Evolutionary conservation across 2,329 filamentous ascomycete species (phyloP).

Genomic region (Ascochyta viciae-villosae): DNA sequence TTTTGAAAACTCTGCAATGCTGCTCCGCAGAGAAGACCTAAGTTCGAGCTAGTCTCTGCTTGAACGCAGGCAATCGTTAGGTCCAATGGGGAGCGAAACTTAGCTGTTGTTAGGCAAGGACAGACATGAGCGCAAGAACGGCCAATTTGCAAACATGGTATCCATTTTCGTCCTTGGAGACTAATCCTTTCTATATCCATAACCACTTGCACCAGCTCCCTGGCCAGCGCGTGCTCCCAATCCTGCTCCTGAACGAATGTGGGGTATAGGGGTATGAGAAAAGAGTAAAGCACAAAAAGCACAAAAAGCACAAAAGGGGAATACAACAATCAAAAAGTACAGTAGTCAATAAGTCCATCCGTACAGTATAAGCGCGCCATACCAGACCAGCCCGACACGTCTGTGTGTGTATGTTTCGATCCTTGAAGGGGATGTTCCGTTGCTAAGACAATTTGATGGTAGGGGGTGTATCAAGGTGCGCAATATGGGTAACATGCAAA

Average conservation of each 20-base stretch:
- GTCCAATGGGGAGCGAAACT: background rate
- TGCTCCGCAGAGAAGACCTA: too few relatives aligned
- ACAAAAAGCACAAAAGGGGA: constrained; percentile 11
- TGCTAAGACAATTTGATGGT: constrained; percentile 45
- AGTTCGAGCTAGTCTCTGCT: too few relatives aligned
- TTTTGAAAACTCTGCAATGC: too few relatives aligned
- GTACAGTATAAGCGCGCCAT: constrained; percentile 11
- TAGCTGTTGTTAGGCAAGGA: background rate
- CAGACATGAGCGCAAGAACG: background rate
- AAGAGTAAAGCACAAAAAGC: constrained; percentile 9
- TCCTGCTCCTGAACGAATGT: constrained; percentile 25
- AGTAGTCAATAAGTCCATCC: constrained; percentile 15
- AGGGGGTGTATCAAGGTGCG: constrained; percentile 31
- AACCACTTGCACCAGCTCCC: constrained; percentile 19
- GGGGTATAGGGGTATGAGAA: constrained; percentile 22
- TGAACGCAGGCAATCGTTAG: background rate
- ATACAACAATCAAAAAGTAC: constrained; percentile 18
- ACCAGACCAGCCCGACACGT: constrained; percentile 10
- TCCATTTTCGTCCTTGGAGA: constrained; percentile 48
- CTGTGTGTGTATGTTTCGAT: constrained; percentile 25
- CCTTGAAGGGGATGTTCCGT: constrained; percentile 19
- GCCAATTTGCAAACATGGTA: constrained; percentile 22
- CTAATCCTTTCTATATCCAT: constrained; percentile 44
- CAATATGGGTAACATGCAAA: constrained; percentile 42
- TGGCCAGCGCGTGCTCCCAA: constrained; percentile 25